These are phyloP conservation scores for Acer yangbiense DNA, from an alignment of 345 rosid species.

Conservation along the genomic window DNA sequence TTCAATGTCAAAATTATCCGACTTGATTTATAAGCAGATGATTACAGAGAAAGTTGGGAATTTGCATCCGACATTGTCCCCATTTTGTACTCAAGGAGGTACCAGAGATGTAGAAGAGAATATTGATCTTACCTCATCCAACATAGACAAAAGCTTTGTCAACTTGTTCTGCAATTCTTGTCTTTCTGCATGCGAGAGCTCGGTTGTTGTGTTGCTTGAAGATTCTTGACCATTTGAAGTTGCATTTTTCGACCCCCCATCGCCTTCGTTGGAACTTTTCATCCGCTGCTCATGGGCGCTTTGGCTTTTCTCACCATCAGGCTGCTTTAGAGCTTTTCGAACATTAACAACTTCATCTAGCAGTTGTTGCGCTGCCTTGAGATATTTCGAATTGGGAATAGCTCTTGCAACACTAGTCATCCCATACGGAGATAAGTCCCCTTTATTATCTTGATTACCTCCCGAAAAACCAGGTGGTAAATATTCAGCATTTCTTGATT, in stretches of 20 bases:
- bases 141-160: conserved; percentile 84
- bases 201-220: conserved; percentile 37
- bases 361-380: conserved; percentile 84
- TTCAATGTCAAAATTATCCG: neutral
- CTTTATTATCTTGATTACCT: conserved; percentile 48
- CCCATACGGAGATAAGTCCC: conserved; percentile 57
- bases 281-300: conserved; percentile 36
- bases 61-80: neutral
- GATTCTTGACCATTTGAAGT: conserved; percentile 40
- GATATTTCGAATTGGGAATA: conserved; percentile 77
- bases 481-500: conserved; percentile 54
- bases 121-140: conserved; percentile 72
- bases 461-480: conserved; percentile 42
- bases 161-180: conserved; percentile 85
- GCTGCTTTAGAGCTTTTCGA: conserved; percentile 72
- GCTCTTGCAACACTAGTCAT: conserved; percentile 57
- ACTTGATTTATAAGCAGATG: neutral
- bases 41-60: neutral
- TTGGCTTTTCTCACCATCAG: conserved; percentile 59
- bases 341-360: conserved; percentile 96
- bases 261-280: conserved; percentile 54
- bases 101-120: conserved; percentile 7
- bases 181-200: conserved; percentile 78
- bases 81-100: neutral
- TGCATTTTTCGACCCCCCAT: conserved; percentile 48